Evolutionary conservation across 441 rosid genomes (phyloP), one percentile per base, ranked within the genome.

Genomic region (Pelargonium cotyledonis): DNA sequence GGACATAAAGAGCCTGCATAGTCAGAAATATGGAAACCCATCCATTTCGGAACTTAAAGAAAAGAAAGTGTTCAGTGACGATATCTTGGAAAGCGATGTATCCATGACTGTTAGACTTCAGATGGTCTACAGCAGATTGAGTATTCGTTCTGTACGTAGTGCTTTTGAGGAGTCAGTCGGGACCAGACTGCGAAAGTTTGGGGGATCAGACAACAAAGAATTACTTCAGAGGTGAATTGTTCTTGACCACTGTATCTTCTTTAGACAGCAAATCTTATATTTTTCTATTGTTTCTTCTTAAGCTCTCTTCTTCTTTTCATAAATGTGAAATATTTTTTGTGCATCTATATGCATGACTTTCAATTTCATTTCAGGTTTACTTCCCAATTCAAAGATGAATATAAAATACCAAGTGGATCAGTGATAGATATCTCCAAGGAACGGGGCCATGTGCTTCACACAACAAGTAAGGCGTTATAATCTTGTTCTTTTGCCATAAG

Each of bases 111-210:
- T 91, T 73, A 82, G 92, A 73, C 89, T 93, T 31, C 95, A 93
- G 75, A 89, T 91, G 74, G 85, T 93, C 4, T 94, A 91, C 35
- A 38, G 89, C 68, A 89, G 69, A 80, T 82, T 91, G 72, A 88
- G 86, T 77, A 89, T 89, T 43, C 80, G 87, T 0, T 88, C 96
- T 9, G 89, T 91, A 0, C 86, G 97, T 38, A 86, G 76, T 80
- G 93, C 98, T 47, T 94, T 87, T 67, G 89, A 86, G 82, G 92
- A 91, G 63, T 88, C 97, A 12, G 91, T 91, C 2, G 95, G 97
- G 74, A 89, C 81, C 82, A 83, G 97, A 65, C 92, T 94, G 66
- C 81, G 73, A 46, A 91, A 83, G 72, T 94, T 94, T 63, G 85
- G 93, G 47, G 87, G 83, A 63, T 47, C 81, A 23, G 85, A 86